phyloP scores from a whole-genome alignment of 345 rosid species.

The Triadica sebifera region DNA sequence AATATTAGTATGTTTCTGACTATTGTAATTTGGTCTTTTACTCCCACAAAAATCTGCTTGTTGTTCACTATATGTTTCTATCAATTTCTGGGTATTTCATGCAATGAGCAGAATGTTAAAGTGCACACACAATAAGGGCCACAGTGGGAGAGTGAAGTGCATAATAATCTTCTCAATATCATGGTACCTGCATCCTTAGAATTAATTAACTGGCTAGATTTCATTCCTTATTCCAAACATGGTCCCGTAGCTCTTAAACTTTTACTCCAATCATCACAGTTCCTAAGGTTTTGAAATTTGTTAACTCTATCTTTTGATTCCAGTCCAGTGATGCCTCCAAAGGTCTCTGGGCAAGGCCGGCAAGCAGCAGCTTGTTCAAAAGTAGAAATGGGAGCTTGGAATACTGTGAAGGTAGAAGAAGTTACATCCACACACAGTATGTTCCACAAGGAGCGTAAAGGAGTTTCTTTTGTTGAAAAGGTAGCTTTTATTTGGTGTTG shows the following conservation, averaged over 20 bases:
- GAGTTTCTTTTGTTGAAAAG: constrained; percentile 34
- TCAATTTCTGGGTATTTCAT: background rate
- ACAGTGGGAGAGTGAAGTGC: constrained; percentile 2
- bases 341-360: constrained; percentile 15
- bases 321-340: constrained; percentile 43
- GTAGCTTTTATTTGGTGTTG: constrained; percentile 24
- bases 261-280: background rate
- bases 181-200: background rate
- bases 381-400: constrained; percentile 61
- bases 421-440: constrained; percentile 21
- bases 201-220: background rate
- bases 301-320: constrained; percentile 13
- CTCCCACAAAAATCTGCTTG: background rate
- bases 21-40: background rate
- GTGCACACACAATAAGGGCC: background rate
- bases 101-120: background rate
- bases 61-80: background rate
- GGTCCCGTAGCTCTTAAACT: background rate
- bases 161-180: constrained; percentile 1
- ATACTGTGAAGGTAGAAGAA: constrained; percentile 47
- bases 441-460: constrained; percentile 26
- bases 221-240: background rate
- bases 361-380: constrained; percentile 32
- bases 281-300: background rate
- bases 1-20: background rate